Conservation (phyloP, 2,329 filamentous ascomycete genomes). For the Monilinia laxa region DNA sequence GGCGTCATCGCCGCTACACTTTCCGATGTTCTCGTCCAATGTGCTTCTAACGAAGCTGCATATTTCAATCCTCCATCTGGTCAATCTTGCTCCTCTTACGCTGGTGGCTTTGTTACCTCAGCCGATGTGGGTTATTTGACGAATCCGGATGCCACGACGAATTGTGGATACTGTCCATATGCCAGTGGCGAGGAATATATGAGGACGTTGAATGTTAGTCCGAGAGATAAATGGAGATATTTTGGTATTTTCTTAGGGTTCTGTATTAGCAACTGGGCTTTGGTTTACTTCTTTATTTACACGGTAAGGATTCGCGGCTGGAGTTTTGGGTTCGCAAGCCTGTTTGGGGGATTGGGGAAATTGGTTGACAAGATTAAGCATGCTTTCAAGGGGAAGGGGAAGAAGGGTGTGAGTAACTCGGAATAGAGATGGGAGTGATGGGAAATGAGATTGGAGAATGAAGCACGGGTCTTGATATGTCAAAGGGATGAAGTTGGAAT, state of each 20-base stretch:
- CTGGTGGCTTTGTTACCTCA: slow-evolving; percentile 53
- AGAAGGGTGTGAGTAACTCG: neutral
- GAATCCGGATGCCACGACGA: slow-evolving; percentile 55
- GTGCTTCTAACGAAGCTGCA: slow-evolving; percentile 54
- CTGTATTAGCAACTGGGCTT: slow-evolving; percentile 65
- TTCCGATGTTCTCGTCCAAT: slow-evolving; percentile 50
- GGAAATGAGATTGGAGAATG: neutral
- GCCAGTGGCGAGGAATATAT: slow-evolving; percentile 63
- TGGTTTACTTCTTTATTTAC: slow-evolving; percentile 78
- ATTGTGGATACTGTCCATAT: slow-evolving; percentile 72
- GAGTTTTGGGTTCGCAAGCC: slow-evolving; percentile 64
- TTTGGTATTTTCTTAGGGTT: slow-evolving; percentile 74
- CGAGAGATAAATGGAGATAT: slow-evolving; percentile 65
- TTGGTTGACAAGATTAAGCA: slow-evolving; percentile 42
- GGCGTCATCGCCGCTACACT: slow-evolving; percentile 67
- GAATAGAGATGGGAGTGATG: neutral
- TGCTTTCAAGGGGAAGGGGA: slow-evolving; percentile 25
- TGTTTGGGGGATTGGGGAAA: slow-evolving; percentile 53
- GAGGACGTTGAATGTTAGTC: slow-evolving; percentile 50
- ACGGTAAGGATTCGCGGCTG: slow-evolving; percentile 68
- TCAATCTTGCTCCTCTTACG: slow-evolving; percentile 65
- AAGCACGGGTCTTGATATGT: neutral
- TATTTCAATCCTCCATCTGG: slow-evolving; percentile 64
- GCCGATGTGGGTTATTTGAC: slow-evolving; percentile 60
- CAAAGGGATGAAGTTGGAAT: neutral